Percentiles rank a stretch among this genome's conserved stretches.
Evolutionary conservation across 805 yeast species (phyloP).

Genomic region (Vanderwaltozyma tropicalis): DNA sequence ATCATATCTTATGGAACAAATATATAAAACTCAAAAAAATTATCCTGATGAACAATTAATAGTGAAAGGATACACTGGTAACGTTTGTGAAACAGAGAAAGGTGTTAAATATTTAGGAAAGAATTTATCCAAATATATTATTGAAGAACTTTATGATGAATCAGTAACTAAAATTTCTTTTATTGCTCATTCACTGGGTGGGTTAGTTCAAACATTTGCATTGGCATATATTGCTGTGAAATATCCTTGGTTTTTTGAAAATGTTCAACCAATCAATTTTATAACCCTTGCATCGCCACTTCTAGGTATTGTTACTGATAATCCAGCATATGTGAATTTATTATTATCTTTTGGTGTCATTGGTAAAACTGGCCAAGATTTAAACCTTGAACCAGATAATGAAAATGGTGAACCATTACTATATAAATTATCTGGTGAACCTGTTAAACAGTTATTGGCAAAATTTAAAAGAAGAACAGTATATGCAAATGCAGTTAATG

Average conservation of each 20-base stretch:
- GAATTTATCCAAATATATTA: constrained; percentile 55
- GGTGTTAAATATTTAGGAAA: constrained; percentile 69
- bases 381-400: constrained; percentile 42
- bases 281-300: constrained; percentile 67
- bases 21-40: constrained; percentile 37
- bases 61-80: constrained; percentile 59
- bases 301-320: constrained; percentile 66
- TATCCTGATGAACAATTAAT: constrained; percentile 37
- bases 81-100: constrained; percentile 68
- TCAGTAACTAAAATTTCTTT: constrained; percentile 50
- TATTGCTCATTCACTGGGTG: constrained; percentile 74
- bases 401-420: constrained; percentile 45
- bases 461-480: constrained; percentile 54
- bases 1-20: constrained; percentile 60
- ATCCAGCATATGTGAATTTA: constrained; percentile 62
- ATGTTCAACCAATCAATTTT: constrained; percentile 54
- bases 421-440: constrained; percentile 54
- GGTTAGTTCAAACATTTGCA: constrained; percentile 66
- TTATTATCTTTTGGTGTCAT: constrained; percentile 64
- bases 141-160: constrained; percentile 36
- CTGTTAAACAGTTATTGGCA: constrained; percentile 42
- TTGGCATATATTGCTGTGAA: constrained; percentile 59
- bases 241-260: constrained; percentile 58
- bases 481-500: constrained; percentile 68
- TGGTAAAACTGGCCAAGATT: constrained; percentile 73